Evolutionary conservation across 2,329 filamentous ascomycete genomes (phyloP), one percentile per base, ranked within the genome.

Genomic region (Fusarium verrucosum): DNA sequence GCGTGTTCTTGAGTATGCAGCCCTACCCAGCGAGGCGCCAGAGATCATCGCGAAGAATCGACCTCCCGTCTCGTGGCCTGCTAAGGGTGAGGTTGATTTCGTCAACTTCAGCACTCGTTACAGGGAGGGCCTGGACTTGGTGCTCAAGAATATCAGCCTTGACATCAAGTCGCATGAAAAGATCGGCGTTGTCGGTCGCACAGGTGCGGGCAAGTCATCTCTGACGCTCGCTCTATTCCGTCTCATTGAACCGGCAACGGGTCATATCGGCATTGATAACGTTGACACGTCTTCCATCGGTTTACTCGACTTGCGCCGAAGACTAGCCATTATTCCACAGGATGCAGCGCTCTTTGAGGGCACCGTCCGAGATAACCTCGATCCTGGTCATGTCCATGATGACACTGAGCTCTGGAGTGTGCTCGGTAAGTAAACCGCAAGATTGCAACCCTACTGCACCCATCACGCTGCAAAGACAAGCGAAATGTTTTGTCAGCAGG

Each of bases 381-480:
- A 99, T 75, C 96, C 96, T 22, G 92, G 91, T 25, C 92, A 97
- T 75, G 92, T 96, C 51, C 94, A 97, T 74, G 94, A 97, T 77
- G 96, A 99, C 77, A 97, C 94, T 7, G 95, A 98, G 75, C 83
- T 99, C 30, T 99, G 95, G 95, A 96, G 91, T 75, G 94, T 96
- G 60, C 83, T 97, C 63, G 92, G 92, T 94, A 84, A 78, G 90
- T 61, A 52, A 55, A 61, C 32, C 35, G 42, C 46, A 51, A 25
- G n/a, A 50, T 58, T 65, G 49, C 64, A 65, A 57, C 45, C 58
- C 57, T 62, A 41, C 26, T 45, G 32, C 44, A 44, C 42, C 53
- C 45, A 50, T 32, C n/a, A 43, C 32, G 37, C 42, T 20, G 40
- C 36, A 47, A 38, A 36, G 41, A 45, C 33, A 53, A 30, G 45